Evolutionary conservation across 2,329 filamentous ascomycete genomes (phyloP), one percentile per base, ranked within the genome.

Genomic region (Exophiala phaeomuriformis): DNA sequence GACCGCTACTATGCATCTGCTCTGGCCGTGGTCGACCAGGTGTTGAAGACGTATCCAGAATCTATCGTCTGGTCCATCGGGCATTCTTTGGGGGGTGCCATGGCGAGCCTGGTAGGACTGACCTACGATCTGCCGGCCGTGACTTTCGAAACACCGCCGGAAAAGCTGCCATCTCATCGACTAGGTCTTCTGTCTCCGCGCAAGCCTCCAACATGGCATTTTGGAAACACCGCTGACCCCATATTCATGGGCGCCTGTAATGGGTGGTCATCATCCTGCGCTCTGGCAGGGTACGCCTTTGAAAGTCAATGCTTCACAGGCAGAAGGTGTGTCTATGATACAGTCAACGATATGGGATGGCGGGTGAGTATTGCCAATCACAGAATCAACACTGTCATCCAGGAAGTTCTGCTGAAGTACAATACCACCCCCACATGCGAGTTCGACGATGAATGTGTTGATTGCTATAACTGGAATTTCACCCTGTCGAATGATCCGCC

Each of bases 191-290:
- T 51, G 1, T 36, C 52, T 5, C 52, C 57, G 27, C 45, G 47
- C 1, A 28, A 51, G 4, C 35, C 53, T 3, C 40, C 50, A 7
- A 48, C 45, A 12, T 57, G 49, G 37, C 60, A 62, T 35, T 53
- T 62, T 33, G 60, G 60, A 35, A 61, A 62, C 42, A 61, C 58
- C 2, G 60, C 58, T 9, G 60, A 62, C 43, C 60, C 60, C 2
- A 43, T 62, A 2, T 62, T 43, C 53, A 61, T 61, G 58, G 60
- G 60, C 37, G 51, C 60, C 3, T 62, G 60, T 40, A 61, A 54
- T 49, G 58, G 58, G 3, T 57, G 50, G 32, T 51, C 53, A 45
- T 49, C 51, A 6, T 44, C 45, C n/a, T 62, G 60, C 37, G 53
- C 53, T 1, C 6, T 61, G 7, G 54, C 53, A 29, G 60, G 60